phyloP scores from a whole-genome alignment of 768 basidiomycete genomes.

The Xerocomus potaroensis region DNA sequence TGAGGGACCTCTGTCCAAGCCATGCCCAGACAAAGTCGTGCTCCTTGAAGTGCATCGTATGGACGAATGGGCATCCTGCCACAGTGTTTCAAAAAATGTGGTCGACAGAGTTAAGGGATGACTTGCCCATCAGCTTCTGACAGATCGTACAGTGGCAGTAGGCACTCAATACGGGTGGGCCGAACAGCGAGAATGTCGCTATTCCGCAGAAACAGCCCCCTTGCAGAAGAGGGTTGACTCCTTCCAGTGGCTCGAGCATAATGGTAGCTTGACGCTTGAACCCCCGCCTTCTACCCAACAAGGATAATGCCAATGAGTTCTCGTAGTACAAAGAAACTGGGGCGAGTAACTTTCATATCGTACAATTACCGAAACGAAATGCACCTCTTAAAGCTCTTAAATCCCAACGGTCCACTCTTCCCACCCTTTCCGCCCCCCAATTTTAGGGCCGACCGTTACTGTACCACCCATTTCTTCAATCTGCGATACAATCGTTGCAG shows the following conservation, averaged over 20 bases:
- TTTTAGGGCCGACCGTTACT: constrained; percentile 8
- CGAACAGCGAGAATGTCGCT: constrained; percentile 44
- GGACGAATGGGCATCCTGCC: constrained; percentile 49
- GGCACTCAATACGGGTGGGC: constrained; percentile 49
- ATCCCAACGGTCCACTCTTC: no score
- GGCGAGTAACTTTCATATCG: no score
- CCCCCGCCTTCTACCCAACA: no score
- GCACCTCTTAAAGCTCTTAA: no score
- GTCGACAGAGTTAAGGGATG: neutral
- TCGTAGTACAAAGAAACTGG: no score
- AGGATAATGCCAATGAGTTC: no score
- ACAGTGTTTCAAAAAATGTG: constrained; percentile 3
- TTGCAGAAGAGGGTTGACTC: constrained; percentile 24
- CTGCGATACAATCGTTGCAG: constrained; percentile 38
- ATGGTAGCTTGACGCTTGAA: no score
- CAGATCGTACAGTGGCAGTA: constrained; percentile 73
- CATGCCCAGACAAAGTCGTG: constrained; percentile 50
- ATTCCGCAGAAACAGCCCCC: constrained; percentile 61
- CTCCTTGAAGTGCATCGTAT: constrained; percentile 53
- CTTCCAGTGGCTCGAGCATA: constrained; percentile 15
- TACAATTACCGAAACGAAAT: no score
- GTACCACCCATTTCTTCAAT: constrained; percentile 23
- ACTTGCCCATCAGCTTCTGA: constrained; percentile 53
- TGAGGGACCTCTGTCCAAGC: constrained; percentile 24
- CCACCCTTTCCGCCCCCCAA: constrained; percentile 50